These are phyloP conservation scores for Austroboletus niveus DNA, from an alignment of 1,284 basidiomycete genomes.

Conservation along the genomic window DNA sequence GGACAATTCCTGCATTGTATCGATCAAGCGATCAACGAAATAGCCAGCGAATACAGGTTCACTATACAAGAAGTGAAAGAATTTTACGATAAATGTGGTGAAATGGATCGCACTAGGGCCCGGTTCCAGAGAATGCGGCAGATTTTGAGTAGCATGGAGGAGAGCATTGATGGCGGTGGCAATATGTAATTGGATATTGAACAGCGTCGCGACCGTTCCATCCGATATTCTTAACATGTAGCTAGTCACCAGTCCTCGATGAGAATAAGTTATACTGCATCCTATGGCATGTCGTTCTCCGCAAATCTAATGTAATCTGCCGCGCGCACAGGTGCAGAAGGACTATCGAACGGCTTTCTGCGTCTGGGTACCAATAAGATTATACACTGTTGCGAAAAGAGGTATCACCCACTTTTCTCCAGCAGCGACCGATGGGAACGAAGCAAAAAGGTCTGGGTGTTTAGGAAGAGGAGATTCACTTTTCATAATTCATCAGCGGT, in stretches of 20 bases:
- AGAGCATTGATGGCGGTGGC: slow-evolving; percentile 18
- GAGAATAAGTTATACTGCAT: not conserved
- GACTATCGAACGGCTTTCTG: slow-evolving; percentile 73
- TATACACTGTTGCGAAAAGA: not conserved
- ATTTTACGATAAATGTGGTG: slow-evolving; percentile 67
- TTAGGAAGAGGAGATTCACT: slow-evolving; percentile 95
- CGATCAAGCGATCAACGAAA: slow-evolving; percentile 58
- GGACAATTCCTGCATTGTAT: slow-evolving; percentile 51
- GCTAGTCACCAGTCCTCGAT: not conserved
- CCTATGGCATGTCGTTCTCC: slow-evolving; percentile 26
- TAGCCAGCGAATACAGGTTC: slow-evolving; percentile 64
- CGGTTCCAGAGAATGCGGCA: slow-evolving; percentile 68
- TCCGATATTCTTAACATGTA: not conserved
- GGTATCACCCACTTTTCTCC: slow-evolving; percentile 79
- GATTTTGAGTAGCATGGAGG: slow-evolving; percentile 43
- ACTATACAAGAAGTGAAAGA: slow-evolving; percentile 71
- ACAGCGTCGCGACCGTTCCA: not conserved
- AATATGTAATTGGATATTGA: slow-evolving; percentile 11
- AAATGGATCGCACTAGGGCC: slow-evolving; percentile 58
- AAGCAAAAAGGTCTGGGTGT: slow-evolving; percentile 95
- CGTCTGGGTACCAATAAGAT: slow-evolving; percentile 44
- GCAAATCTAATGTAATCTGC: slow-evolving; percentile 60
- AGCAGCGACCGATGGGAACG: slow-evolving; percentile 95
- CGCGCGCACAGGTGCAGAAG: slow-evolving; percentile 67
- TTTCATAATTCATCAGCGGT: slow-evolving; percentile 10